Evolutionary conservation across 805 yeast species (phyloP).

Genomic region (Metschnikowia gelsemii): DNA sequence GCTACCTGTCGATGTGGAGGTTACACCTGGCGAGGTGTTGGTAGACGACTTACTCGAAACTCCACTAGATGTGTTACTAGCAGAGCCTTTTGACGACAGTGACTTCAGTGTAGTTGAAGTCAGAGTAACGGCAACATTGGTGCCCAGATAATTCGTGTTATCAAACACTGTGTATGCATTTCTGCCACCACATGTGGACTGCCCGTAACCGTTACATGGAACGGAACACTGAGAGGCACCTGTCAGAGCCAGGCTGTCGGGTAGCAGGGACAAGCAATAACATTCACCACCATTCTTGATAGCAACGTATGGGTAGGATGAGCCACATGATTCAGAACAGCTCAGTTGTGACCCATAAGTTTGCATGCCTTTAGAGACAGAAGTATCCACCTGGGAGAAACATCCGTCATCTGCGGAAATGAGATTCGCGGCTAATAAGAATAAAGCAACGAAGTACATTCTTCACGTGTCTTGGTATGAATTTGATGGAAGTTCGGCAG

Average conservation of each 20-base stretch:
- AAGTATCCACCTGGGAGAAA: constrained; percentile 29
- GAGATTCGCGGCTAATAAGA: constrained; percentile 3
- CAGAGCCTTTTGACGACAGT: constrained; percentile 8
- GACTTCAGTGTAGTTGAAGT: constrained; percentile 7
- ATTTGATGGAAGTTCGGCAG: background rate
- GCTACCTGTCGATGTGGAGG: background rate
- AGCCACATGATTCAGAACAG: constrained; percentile 32
- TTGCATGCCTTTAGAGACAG: constrained; percentile 24
- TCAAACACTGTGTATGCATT: constrained; percentile 31
- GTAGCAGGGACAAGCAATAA: constrained; percentile 36
- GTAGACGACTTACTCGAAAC: too few species aligned
- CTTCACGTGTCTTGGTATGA: background rate
- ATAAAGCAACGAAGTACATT: constrained; percentile 1
- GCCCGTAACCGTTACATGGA: constrained; percentile 36
- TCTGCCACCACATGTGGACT: constrained; percentile 39
- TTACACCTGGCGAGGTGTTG: constrained; percentile 5
- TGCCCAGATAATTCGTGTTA: constrained; percentile 17
- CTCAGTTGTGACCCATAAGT: constrained; percentile 29
- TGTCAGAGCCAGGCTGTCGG: constrained; percentile 18
- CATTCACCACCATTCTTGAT: constrained; percentile 37
- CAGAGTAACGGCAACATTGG: constrained; percentile 8
- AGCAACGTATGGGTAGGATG: constrained; percentile 39
- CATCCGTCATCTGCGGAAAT: constrained; percentile 27
- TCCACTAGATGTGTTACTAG: constrained; percentile 11
- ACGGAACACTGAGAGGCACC: constrained; percentile 27